Evolutionary conservation across 768 basidiomycete genomes (phyloP).

Genomic region (Leccinellum rugosiceps): DNA sequence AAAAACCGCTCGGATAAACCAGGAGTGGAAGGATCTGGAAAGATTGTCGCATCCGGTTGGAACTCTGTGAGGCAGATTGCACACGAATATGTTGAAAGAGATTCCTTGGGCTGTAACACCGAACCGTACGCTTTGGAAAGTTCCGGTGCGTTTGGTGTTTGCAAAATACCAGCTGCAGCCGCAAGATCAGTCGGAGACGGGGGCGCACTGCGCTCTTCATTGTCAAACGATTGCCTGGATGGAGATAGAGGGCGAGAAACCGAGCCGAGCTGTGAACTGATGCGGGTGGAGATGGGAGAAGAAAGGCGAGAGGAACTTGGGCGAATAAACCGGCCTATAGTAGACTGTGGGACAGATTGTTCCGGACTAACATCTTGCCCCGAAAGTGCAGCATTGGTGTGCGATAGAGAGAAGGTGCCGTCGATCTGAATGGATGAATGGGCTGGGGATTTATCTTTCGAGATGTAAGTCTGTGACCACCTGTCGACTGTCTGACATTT

Average conservation of each 20-base stretch:
- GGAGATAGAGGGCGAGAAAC: slow-evolving; percentile 58
- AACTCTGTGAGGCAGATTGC: slow-evolving; percentile 61
- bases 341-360: neutral
- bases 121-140: slow-evolving; percentile 84
- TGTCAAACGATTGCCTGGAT: slow-evolving; percentile 39
- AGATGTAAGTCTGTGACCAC: slow-evolving; percentile 80
- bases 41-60: slow-evolving; percentile 81
- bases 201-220: slow-evolving; percentile 18
- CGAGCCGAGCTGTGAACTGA: slow-evolving; percentile 58
- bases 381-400: slow-evolving; percentile 10
- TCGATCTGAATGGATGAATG: slow-evolving; percentile 29
- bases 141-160: slow-evolving; percentile 57
- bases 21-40: slow-evolving; percentile 57
- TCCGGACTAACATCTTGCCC: slow-evolving; percentile 2
- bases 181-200: slow-evolving; percentile 43
- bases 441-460: slow-evolving; percentile 48
- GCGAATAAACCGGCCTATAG: slow-evolving; percentile 47
- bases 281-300: slow-evolving; percentile 40
- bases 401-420: slow-evolving; percentile 8
- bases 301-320: slow-evolving; percentile 38
- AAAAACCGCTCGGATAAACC: slow-evolving; percentile 50
- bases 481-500: slow-evolving; percentile 52
- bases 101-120: slow-evolving; percentile 73
- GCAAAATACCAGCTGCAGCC: slow-evolving; percentile 59
- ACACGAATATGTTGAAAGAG: slow-evolving; percentile 68